Evolutionary conservation across 768 basidiomycete species (phyloP).

Genomic region (Boletus sp.): DNA sequence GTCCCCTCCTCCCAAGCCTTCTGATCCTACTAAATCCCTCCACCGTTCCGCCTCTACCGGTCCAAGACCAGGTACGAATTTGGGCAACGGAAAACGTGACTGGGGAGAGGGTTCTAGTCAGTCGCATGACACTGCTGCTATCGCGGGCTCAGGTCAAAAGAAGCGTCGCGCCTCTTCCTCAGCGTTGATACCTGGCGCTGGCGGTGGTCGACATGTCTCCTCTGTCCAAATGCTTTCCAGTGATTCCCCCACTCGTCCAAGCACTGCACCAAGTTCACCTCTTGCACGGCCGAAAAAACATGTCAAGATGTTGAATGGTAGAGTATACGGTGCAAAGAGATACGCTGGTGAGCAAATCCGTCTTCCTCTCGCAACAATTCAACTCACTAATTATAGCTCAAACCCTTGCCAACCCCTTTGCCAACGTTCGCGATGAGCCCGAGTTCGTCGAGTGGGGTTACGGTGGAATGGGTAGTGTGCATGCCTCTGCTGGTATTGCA

Average conservation of each 20-base stretch:
- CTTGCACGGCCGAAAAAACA: conserved; percentile 26
- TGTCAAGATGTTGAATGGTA: conserved; percentile 77
- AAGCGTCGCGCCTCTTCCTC: conserved; percentile 27
- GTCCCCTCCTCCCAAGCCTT: conserved; percentile 16
- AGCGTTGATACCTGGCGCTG: conserved; percentile 18
- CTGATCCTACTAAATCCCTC: conserved; percentile 2
- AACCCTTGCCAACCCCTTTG: conserved; percentile 55
- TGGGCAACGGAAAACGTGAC: not conserved
- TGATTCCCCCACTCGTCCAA: not conserved
- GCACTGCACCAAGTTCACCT: conserved; percentile 8
- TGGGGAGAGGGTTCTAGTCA: conserved; percentile 1
- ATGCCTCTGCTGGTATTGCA: conserved; percentile 25
- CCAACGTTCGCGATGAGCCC: conserved; percentile 59
- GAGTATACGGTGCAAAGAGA: conserved; percentile 65
- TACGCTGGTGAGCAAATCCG: conserved; percentile 18
- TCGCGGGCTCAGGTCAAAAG: conserved; percentile 5
- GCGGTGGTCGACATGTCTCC: conserved; percentile 28
- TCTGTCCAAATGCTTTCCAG: conserved; percentile 5
- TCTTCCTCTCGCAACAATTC: not conserved
- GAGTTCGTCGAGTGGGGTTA: conserved; percentile 94
- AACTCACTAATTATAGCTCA: conserved; percentile 17
- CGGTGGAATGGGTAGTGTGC: conserved; percentile 72
- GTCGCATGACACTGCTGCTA: not conserved
- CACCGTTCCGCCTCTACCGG: conserved; percentile 22
- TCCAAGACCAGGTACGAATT: conserved; percentile 7